phyloP scores from a whole-genome alignment of 2,329 filamentous ascomycete genomes.

The Colletotrichum coccodes region DNA sequence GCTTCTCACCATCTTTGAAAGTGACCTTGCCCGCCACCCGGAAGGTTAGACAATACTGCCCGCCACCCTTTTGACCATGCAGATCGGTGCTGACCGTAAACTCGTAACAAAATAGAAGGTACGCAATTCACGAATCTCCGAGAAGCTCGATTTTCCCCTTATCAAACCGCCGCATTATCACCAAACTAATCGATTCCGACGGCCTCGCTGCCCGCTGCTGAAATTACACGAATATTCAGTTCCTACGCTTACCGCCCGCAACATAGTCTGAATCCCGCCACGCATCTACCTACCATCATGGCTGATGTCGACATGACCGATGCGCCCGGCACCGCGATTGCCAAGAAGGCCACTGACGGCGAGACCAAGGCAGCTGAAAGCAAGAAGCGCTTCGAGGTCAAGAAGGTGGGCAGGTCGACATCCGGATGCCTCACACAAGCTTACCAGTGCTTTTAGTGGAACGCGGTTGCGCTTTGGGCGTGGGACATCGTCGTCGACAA shows the following conservation, averaged over 20 bases:
- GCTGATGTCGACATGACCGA: constrained; percentile 98
- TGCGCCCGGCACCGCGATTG: constrained; percentile 66
- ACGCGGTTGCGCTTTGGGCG: constrained; percentile 96
- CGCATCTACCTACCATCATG: constrained; percentile 63
- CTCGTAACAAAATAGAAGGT: not conserved
- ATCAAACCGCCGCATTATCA: not conserved
- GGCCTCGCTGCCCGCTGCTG: not conserved
- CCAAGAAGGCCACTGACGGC: constrained; percentile 62
- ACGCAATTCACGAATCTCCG: not conserved
- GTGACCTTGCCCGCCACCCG: not conserved
- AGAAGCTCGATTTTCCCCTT: not conserved
- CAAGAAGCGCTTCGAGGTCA: constrained; percentile 98
- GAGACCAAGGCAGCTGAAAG: constrained; percentile 67
- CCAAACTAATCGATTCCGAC: not conserved
- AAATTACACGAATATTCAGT: not conserved
- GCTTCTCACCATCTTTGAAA: not conserved
- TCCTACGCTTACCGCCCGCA: not conserved
- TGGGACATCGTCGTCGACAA: constrained; percentile 99
- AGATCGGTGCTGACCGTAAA: constrained; percentile 4
- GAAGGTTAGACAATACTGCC: not conserved
- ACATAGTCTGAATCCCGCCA: not conserved
- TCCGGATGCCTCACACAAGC: not conserved
- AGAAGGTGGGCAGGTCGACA: constrained; percentile 75
- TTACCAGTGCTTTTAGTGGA: constrained; percentile 75
- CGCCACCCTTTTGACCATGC: constrained; percentile 11